Conservation (phyloP, 139 green algal species). For the Parachlorella kessleri region DNA sequence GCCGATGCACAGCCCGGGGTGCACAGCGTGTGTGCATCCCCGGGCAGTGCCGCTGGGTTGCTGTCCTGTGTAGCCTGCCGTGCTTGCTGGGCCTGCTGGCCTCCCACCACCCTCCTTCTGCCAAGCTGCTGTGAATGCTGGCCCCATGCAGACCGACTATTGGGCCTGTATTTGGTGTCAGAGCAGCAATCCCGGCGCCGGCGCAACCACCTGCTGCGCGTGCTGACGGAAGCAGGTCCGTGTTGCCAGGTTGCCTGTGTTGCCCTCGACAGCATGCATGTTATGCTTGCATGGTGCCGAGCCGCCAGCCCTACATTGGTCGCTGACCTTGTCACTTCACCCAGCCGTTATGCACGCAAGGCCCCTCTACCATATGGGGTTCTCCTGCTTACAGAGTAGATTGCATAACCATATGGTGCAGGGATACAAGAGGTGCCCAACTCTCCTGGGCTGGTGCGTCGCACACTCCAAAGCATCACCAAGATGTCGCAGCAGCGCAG, state of each 20-base stretch:
- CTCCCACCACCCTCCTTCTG: neutral
- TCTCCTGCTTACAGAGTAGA: neutral
- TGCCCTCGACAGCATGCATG: neutral
- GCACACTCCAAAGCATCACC: neutral
- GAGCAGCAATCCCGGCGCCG: conserved; percentile 30
- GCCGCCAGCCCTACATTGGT: too few relatives aligned
- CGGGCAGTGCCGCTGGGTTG: neutral
- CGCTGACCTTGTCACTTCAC: too few relatives aligned
- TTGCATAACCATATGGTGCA: too few relatives aligned
- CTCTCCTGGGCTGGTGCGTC: too few relatives aligned
- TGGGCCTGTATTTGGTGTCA: conserved; percentile 31
- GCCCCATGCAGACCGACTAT: conserved; percentile 11
- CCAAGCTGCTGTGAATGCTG: neutral
- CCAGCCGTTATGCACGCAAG: neutral
- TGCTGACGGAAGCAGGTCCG: conserved; percentile 10
- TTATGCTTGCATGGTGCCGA: neutral
- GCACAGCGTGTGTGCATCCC: neutral
- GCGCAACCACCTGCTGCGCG: conserved; percentile 4
- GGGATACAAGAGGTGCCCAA: too few relatives aligned
- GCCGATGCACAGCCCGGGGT: neutral
- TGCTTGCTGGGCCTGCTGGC: neutral
- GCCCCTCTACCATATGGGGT: neutral
- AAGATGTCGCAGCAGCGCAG: neutral
- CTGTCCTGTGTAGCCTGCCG: neutral
- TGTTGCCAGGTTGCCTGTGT: neutral